Evolutionary conservation across 345 rosid species (phyloP).

Genomic region (Boechera stricta): DNA sequence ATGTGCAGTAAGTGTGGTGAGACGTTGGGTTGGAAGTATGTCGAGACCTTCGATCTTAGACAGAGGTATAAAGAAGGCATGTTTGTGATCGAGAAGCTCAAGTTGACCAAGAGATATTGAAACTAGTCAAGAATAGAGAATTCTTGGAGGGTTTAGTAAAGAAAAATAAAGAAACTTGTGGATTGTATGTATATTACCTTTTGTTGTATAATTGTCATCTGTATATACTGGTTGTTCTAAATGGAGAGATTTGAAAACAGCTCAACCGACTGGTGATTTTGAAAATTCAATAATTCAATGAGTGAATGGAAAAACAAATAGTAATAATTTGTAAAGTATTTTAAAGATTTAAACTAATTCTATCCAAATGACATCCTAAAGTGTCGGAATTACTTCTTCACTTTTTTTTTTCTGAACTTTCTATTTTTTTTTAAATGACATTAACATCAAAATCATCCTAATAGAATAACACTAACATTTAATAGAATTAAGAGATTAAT

Average conservation of each 20-base stretch:
- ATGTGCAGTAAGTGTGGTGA: conserved; percentile 66
- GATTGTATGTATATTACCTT: background rate
- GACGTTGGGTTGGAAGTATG: conserved; percentile 83
- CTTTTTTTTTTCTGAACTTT: no score
- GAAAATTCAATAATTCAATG: no score
- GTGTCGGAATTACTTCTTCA: no score
- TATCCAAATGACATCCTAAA: no score
- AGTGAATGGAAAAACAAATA: no score
- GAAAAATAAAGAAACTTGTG: background rate
- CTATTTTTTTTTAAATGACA: no score
- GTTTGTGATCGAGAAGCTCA: conserved; percentile 73
- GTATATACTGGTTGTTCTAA: background rate
- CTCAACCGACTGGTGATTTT: no score
- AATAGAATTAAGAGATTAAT: no score
- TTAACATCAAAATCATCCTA: no score
- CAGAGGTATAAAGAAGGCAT: conserved; percentile 90
- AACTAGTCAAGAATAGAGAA: background rate
- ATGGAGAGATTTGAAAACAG: background rate
- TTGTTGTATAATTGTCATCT: conserved; percentile 10
- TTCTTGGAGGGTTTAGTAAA: background rate
- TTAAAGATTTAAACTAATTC: no score
- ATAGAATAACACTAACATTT: no score
- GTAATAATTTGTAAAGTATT: no score
- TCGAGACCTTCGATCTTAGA: conserved; percentile 62
- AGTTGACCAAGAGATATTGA: conserved; percentile 65